Evolutionary conservation across 2,329 filamentous ascomycete species (phyloP).

Genomic region (Sphaerulina populicola): DNA sequence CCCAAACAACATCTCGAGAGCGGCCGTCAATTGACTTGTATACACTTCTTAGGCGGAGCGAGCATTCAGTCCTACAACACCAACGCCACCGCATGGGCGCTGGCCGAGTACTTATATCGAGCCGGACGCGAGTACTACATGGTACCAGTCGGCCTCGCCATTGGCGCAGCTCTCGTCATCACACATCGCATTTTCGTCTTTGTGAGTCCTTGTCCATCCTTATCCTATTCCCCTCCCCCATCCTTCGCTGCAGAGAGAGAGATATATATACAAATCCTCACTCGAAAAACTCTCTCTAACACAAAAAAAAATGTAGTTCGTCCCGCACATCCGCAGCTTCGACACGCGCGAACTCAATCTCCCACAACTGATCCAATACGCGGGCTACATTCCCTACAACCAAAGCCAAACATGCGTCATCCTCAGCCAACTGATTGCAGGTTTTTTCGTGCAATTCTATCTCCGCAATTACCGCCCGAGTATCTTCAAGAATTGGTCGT

Average conservation of each 20-base stretch:
- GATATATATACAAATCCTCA: too few species aligned
- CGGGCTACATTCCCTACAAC: conserved; percentile 50
- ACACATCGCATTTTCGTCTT: conserved; percentile 38
- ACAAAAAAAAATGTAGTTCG: conserved; percentile 34
- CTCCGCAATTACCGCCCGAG: conserved; percentile 47
- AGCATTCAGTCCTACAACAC: conserved; percentile 40
- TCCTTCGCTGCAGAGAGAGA: background rate
- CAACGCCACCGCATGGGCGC: conserved; percentile 37
- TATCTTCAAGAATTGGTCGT: conserved; percentile 49
- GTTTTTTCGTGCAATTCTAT: conserved; percentile 47
- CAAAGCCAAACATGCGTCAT: conserved; percentile 49
- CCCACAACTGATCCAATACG: conserved; percentile 48
- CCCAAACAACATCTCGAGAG: too few species aligned
- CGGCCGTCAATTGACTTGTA: too few species aligned
- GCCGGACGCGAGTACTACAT: conserved; percentile 28
- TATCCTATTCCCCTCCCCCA: too few species aligned
- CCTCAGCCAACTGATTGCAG: conserved; percentile 37
- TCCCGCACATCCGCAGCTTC: conserved; percentile 38
- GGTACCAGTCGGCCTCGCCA: conserved; percentile 38
- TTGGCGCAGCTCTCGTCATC: conserved; percentile 42
- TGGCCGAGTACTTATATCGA: conserved; percentile 49
- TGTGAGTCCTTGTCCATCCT: conserved; percentile 16
- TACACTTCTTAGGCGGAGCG: conserved; percentile 34
- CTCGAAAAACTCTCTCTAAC: too few species aligned
- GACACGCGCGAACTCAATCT: conserved; percentile 38